phyloP scores from a whole-genome alignment of 1,284 basidiomycete species.

The Papiliotrema nemorosa region DNA sequence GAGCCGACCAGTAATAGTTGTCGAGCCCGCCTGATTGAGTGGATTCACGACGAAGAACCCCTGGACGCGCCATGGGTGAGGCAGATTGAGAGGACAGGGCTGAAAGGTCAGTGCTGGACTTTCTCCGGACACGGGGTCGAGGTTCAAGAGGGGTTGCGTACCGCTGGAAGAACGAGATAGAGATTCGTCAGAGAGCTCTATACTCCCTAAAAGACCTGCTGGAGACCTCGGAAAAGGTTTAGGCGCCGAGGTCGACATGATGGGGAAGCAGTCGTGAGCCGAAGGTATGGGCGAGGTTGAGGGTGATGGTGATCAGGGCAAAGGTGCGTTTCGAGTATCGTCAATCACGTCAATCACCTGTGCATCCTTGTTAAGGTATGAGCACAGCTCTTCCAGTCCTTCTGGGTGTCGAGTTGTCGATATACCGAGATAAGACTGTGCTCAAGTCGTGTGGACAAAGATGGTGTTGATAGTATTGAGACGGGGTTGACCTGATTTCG shows the following conservation, averaged over 20 bases:
- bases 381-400: no score
- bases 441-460: no score
- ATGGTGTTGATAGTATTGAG: no score
- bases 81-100: slow-evolving; percentile 16
- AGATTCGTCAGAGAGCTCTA: slow-evolving; percentile 2
- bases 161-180: slow-evolving; percentile 19
- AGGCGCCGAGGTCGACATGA: neutral
- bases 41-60: slow-evolving; percentile 22
- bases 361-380: no score
- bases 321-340: no score
- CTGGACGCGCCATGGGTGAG: slow-evolving; percentile 13
- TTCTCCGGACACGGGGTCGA: no score
- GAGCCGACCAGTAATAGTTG: slow-evolving; percentile 42
- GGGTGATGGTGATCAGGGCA: neutral
- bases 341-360: no score
- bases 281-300: neutral
- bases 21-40: slow-evolving; percentile 39
- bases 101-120: slow-evolving; percentile 6
- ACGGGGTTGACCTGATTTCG: no score
- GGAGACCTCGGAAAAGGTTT: slow-evolving; percentile 15
- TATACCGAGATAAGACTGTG: no score
- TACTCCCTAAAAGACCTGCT: slow-evolving; percentile 8
- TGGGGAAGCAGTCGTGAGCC: neutral
- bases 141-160: no score
- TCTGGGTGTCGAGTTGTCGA: no score